Conservation (phyloP, 2,329 filamentous ascomycete genomes). For the Botrytis pseudocinerea region DNA sequence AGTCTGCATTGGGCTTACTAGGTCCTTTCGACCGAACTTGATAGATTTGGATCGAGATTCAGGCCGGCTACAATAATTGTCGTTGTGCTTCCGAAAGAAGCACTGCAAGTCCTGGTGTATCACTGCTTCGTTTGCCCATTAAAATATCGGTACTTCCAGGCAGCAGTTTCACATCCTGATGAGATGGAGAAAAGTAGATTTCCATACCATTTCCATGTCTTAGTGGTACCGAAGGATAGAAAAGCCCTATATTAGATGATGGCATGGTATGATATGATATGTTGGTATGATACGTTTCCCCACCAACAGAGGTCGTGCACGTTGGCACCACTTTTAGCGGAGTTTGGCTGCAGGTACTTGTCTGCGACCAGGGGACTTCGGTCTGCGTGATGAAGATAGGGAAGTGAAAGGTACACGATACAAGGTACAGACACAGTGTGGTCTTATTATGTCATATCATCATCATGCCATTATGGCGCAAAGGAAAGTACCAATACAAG, state of each 20-base stretch:
- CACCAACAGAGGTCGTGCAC: constrained; percentile 13
- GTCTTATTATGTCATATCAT: background rate
- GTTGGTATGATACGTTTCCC: background rate
- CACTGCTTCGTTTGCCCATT: background rate
- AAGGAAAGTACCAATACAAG: background rate
- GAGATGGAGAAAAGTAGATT: background rate
- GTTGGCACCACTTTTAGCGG: constrained; percentile 6
- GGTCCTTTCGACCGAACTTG: background rate
- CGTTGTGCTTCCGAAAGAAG: background rate
- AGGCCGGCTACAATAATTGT: background rate
- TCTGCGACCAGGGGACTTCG: background rate
- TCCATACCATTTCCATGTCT: background rate
- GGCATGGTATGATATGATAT: background rate
- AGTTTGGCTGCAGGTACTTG: constrained; percentile 16
- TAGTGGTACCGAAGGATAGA: background rate
- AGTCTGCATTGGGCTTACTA: background rate
- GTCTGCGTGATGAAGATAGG: background rate
- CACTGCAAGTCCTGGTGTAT: constrained; percentile 5
- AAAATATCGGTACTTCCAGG: background rate
- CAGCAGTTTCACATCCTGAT: background rate
- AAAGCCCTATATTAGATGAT: constrained; percentile 6
- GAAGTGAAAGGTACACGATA: background rate
- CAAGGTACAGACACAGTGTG: background rate
- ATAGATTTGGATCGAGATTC: background rate
- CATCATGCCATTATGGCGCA: background rate